Conservation (phyloP, 2,329 filamentous ascomycete genomes). For the Fusarium sp. region DNA sequence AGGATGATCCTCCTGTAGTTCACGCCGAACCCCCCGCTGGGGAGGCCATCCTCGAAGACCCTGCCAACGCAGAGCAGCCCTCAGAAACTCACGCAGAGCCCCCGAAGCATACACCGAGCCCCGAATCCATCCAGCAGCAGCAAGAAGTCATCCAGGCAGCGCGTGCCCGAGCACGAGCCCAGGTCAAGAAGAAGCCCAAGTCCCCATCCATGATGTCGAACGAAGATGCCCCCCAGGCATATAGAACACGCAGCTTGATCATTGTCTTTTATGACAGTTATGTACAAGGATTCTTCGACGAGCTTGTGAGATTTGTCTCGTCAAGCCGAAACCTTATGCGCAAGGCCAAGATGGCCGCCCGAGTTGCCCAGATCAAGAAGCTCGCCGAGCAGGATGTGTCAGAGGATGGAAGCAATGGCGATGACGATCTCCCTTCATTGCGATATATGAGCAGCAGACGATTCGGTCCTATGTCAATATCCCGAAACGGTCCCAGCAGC, state of each 20-base stretch:
- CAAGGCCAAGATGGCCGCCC: slow-evolving; percentile 87
- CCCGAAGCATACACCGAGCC: slow-evolving; percentile 40
- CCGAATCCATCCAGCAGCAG: slow-evolving; percentile 51
- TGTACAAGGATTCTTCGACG: slow-evolving; percentile 85
- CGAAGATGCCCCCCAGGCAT: slow-evolving; percentile 64
- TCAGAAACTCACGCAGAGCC: slow-evolving; percentile 45
- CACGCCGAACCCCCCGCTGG: slow-evolving; percentile 29
- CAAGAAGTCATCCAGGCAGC: slow-evolving; percentile 60
- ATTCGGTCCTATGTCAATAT: slow-evolving; percentile 47
- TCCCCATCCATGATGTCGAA: slow-evolving; percentile 65
- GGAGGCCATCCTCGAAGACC: slow-evolving; percentile 39
- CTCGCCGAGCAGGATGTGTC: slow-evolving; percentile 70
- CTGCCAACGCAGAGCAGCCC: slow-evolving; percentile 17
- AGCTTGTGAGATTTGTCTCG: slow-evolving; percentile 84
- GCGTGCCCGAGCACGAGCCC: slow-evolving; percentile 56
- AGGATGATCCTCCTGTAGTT: slow-evolving; percentile 53
- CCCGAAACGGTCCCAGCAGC: slow-evolving; percentile 42
- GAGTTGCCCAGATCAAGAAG: slow-evolving; percentile 74
- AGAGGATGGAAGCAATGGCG: slow-evolving; percentile 60
- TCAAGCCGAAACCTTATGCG: slow-evolving; percentile 85
- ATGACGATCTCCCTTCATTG: slow-evolving; percentile 55
- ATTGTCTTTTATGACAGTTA: slow-evolving; percentile 94
- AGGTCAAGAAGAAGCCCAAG: slow-evolving; percentile 63
- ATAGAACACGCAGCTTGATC: slow-evolving; percentile 79
- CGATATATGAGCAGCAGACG: slow-evolving; percentile 56